phyloP scores from a whole-genome alignment of 2,329 filamentous ascomycete genomes.

The Neopestalotiopsis rosae region DNA sequence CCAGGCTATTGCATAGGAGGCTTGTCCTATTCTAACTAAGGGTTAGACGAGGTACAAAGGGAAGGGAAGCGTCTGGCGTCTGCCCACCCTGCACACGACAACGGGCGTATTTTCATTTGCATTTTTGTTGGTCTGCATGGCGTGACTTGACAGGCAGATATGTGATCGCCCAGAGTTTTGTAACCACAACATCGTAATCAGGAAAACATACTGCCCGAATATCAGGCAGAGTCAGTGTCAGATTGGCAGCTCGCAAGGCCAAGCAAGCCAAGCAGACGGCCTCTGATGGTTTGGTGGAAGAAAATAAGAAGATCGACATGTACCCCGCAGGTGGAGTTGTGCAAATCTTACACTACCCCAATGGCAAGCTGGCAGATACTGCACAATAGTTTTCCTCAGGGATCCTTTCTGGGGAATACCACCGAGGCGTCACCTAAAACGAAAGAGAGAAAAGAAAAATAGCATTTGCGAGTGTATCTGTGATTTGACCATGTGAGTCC shows the following conservation, averaged over 20 bases:
- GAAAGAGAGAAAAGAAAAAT: background rate
- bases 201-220: no score
- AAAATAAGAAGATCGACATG: background rate
- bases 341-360: background rate
- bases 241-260: background rate
- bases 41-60: background rate
- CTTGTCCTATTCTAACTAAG: background rate
- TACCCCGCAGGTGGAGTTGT: background rate
- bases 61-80: background rate
- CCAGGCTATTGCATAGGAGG: background rate
- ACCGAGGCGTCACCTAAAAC: background rate
- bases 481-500: background rate
- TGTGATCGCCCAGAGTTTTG: no score
- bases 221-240: background rate
- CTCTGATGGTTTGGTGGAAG: background rate
- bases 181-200: no score
- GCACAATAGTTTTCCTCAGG: background rate
- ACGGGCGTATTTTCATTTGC: no score
- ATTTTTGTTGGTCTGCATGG: no score
- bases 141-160: no score
- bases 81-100: background rate
- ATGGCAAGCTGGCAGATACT: background rate
- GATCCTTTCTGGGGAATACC: background rate
- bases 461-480: background rate
- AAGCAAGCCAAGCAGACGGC: background rate